Evolutionary conservation across 106 monocot species (phyloP).

Genomic region (Alisma plantagoaquatica): DNA sequence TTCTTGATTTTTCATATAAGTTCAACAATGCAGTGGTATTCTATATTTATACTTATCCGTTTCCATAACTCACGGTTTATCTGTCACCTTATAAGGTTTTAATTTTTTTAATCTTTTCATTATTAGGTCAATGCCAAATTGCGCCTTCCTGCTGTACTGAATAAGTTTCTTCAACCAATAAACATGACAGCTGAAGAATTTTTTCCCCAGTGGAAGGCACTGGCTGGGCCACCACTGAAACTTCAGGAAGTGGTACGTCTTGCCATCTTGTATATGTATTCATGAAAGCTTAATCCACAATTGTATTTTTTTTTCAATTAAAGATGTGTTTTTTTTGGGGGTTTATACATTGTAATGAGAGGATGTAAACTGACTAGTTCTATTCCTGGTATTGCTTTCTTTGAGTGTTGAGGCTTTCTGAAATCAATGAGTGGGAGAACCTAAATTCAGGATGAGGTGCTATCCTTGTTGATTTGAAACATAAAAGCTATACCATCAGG

Average conservation of each 20-base stretch:
- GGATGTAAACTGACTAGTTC: too few species aligned
- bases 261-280: background rate
- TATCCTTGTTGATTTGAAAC: too few species aligned
- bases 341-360: too few species aligned
- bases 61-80: background rate
- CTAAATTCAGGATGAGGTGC: background rate
- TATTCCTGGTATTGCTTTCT: background rate
- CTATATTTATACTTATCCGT: background rate
- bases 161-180: conserved; percentile 84
- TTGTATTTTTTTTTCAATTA: too few species aligned
- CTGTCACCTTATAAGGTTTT: conserved; percentile 2
- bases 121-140: conserved; percentile 73
- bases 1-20: conserved; percentile 89
- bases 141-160: conserved; percentile 76
- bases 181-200: conserved; percentile 74
- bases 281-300: too few species aligned
- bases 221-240: conserved; percentile 84
- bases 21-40: conserved; percentile 60
- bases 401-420: background rate
- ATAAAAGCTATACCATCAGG: too few species aligned
- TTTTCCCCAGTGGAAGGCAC: conserved; percentile 89
- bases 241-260: conserved; percentile 92
- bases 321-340: too few species aligned
- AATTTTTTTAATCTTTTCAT: background rate
- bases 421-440: background rate